Percentiles rank a stretch among this genome's conserved stretches.
Conservation (phyloP, 257 asterid species). For the Galeopsis tetrahit region DNA sequence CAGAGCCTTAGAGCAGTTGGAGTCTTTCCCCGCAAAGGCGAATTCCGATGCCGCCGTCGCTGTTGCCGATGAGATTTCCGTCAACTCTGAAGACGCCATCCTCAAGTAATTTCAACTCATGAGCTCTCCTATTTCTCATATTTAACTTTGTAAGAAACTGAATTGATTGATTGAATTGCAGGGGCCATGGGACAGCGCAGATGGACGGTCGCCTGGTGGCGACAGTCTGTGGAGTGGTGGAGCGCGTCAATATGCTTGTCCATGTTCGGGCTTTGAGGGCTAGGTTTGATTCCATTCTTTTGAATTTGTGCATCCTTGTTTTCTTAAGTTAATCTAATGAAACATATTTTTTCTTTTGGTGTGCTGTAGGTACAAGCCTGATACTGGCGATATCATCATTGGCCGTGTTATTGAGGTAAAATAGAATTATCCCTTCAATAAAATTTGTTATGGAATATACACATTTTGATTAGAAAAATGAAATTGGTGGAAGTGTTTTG, state of each 20-base stretch:
- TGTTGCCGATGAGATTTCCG: conserved; percentile 82
- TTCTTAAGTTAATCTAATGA: not conserved
- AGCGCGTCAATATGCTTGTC: conserved; percentile 91
- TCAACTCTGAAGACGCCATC: conserved; percentile 81
- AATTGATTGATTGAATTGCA: conserved; percentile 37
- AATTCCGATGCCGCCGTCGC: conserved; percentile 82
- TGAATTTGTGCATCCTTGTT: not conserved
- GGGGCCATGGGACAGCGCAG: conserved; percentile 96
- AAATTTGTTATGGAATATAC: not conserved
- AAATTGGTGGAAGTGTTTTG: not conserved
- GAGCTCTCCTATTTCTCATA: not conserved
- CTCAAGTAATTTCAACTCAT: conserved; percentile 60
- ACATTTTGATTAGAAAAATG: not conserved
- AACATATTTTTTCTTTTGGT: not conserved
- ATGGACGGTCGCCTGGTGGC: conserved; percentile 73
- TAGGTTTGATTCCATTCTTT: conserved; percentile 48
- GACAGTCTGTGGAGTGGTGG: conserved; percentile 89
- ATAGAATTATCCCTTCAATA: not conserved
- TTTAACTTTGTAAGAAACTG: conserved; percentile 2
- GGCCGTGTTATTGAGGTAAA: conserved; percentile 93
- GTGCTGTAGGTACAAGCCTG: conserved; percentile 81
- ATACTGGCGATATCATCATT: conserved; percentile 86
- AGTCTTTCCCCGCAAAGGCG: conserved; percentile 63
- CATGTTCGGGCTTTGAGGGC: conserved; percentile 80
- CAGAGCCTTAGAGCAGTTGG: conserved; percentile 63